Evolutionary conservation across 202 grass and related monocot species (phyloP).

Genomic region (Tripidium arundinaceum): DNA sequence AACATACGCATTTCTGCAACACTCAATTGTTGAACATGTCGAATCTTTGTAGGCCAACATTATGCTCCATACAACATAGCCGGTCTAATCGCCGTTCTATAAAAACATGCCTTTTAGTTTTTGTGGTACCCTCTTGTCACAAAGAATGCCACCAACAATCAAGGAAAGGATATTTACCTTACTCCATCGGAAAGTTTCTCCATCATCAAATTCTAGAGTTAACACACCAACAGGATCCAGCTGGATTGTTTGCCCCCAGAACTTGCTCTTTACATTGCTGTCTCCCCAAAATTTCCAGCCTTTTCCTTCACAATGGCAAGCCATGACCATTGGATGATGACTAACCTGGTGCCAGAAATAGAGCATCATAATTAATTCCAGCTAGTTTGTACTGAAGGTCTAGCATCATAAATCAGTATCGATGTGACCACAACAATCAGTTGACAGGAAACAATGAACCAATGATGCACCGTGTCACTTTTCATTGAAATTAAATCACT

Average conservation of each 20-base stretch:
- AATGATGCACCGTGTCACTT: not conserved
- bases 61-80: too few relatives aligned
- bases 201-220: slow-evolving; percentile 81
- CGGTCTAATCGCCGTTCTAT: too few relatives aligned
- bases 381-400: too few relatives aligned
- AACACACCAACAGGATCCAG: slow-evolving; percentile 58
- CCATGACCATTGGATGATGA: slow-evolving; percentile 74
- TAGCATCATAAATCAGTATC: too few relatives aligned
- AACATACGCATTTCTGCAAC: too few relatives aligned
- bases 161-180: slow-evolving; percentile 45
- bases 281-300: slow-evolving; percentile 91
- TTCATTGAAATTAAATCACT: not conserved
- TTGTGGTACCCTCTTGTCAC: too few relatives aligned
- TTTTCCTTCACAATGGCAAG: slow-evolving; percentile 74
- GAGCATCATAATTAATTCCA: not conserved
- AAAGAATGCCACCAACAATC: too few relatives aligned
- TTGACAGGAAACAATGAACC: not conserved
- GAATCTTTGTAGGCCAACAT: too few relatives aligned
- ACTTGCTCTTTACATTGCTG: slow-evolving; percentile 77
- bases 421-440: not conserved
- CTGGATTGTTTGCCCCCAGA: slow-evolving; percentile 79
- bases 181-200: slow-evolving; percentile 78
- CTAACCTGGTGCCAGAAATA: slow-evolving; percentile 58
- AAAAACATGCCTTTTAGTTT: too few relatives aligned
- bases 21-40: too few relatives aligned